Evolutionary conservation across 345 rosid species (phyloP), one percentile per base, ranked within the genome.

Genomic region (Euclidium syriacum): DNA sequence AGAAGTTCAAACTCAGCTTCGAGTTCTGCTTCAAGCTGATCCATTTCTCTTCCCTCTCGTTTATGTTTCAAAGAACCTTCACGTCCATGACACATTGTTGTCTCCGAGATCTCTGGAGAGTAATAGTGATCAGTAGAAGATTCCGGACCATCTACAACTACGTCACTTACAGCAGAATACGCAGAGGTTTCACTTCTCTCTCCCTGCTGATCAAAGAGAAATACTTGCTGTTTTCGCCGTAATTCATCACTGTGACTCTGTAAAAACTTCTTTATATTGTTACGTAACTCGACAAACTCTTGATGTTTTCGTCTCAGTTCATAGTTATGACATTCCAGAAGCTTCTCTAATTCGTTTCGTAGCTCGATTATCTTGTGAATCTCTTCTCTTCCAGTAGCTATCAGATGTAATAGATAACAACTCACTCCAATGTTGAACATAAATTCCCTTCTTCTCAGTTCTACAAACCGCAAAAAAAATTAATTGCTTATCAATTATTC

Each of bases 11-110:
- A 73, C 73, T 88, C 91, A 2, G 74, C 84, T 76, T 84, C 80
- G 18, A 91, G 87, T 75, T 91, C 95, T 7, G 82, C 91, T 76
- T 81, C 88, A 20, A 88, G 88, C 49, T 60, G 74, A 63, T 79
- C 77, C 80, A 80, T 83, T 49, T 76, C 94, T 43, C 50, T 41
- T 73, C 77, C 15, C 62, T n/a, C 76, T 19, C 23, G 58, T 33
- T 71, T 76, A 17, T 52, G 75, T 12, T 35, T 60, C 51, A 52
- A 48, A 64, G 80, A 78, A 42, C 58, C 68, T 55, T 67, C 79
- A 53, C 26, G 44, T 19, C 52, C 48, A 38, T 42, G 34, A 59
- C 53, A 22, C 5, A 57, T 36, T 22, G 82, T 50, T 17, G 71
- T 69, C 25, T 56, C 54, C 1, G 26, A 0, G 14, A 49, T 41